A percentile compares a stretch with the other conserved stretches of the same genome.
Evolutionary conservation across 2,329 filamentous ascomycete genomes (phyloP).

Genomic region (Fusarium tupiense): DNA sequence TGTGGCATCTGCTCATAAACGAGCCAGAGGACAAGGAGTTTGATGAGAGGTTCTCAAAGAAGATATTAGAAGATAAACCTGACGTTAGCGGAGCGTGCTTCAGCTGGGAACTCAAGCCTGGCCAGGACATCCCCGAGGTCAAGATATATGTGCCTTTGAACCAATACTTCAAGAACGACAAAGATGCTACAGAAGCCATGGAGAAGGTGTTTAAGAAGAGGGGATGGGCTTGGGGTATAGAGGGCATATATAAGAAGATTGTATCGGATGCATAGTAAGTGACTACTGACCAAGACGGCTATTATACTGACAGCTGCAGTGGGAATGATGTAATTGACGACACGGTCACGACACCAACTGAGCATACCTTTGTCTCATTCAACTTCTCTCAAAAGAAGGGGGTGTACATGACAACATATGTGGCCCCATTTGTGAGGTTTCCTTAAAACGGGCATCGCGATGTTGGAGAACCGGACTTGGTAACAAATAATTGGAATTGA

Average conservation of each 20-base stretch:
- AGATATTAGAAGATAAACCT: conserved; percentile 11
- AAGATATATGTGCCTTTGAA: conserved; percentile 43
- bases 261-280: conserved; percentile 20
- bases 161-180: conserved; percentile 35
- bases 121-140: conserved; percentile 34
- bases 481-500: background rate
- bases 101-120: conserved; percentile 42
- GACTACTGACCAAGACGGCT: too few relatives aligned
- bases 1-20: conserved; percentile 43
- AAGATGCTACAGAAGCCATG: conserved; percentile 1
- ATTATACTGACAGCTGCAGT: background rate
- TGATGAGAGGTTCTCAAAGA: conserved; percentile 16
- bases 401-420: conserved; percentile 22
- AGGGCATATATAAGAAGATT: conserved; percentile 23
- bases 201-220: conserved; percentile 26
- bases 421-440: conserved; percentile 23
- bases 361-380: conserved; percentile 21
- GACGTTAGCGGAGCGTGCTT: conserved; percentile 37
- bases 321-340: conserved; percentile 9
- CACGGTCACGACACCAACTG: background rate
- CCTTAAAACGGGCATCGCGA: background rate
- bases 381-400: conserved; percentile 25
- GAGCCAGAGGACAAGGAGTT: conserved; percentile 29
- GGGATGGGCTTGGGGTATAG: conserved; percentile 20
- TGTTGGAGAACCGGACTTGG: too few relatives aligned